phyloP scores from a whole-genome alignment of 331 rosid genomes.

The Quercus tomentella region DNA sequence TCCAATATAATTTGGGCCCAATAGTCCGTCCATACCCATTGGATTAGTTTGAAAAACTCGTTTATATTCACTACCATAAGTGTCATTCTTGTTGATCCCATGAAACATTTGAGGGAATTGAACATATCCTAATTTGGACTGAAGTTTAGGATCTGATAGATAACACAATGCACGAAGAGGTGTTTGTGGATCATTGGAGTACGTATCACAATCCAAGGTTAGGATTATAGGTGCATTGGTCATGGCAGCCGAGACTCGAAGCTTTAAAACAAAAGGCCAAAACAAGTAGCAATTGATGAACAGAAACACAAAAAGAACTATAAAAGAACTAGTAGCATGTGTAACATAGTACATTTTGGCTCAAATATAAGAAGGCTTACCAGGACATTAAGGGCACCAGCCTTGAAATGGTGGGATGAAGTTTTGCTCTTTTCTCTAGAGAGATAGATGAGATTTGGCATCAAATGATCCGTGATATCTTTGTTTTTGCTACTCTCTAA shows the following conservation, averaged over 20 bases:
- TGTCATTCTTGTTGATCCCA: conserved; percentile 37
- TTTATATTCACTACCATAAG: conserved; percentile 20
- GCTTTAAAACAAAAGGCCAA: not conserved
- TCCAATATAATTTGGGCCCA: conserved; percentile 28
- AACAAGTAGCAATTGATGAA: not conserved
- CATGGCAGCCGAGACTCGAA: conserved; percentile 47
- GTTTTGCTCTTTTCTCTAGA: conserved; percentile 35
- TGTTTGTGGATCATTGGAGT: conserved; percentile 42
- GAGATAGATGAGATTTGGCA: conserved; percentile 44
- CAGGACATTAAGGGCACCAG: conserved; percentile 48
- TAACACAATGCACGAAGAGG: conserved; percentile 29
- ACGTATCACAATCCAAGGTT: conserved; percentile 37
- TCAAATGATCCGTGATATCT: conserved; percentile 7
- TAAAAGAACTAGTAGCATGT: too few relatives aligned
- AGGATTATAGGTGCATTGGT: conserved; percentile 38
- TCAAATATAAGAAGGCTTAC: not conserved
- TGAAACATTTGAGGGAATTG: conserved; percentile 41
- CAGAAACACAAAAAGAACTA: not conserved
- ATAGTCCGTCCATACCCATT: conserved; percentile 36
- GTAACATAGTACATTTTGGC: too few relatives aligned
- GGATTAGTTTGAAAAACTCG: not conserved
- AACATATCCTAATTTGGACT: conserved; percentile 11
- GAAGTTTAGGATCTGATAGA: conserved; percentile 9
- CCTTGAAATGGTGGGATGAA: conserved; percentile 37
- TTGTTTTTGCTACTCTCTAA: conserved; percentile 17